phyloP scores from a whole-genome alignment of 2,329 filamentous ascomycete species.

The Sporothrix euskadiensis region DNA sequence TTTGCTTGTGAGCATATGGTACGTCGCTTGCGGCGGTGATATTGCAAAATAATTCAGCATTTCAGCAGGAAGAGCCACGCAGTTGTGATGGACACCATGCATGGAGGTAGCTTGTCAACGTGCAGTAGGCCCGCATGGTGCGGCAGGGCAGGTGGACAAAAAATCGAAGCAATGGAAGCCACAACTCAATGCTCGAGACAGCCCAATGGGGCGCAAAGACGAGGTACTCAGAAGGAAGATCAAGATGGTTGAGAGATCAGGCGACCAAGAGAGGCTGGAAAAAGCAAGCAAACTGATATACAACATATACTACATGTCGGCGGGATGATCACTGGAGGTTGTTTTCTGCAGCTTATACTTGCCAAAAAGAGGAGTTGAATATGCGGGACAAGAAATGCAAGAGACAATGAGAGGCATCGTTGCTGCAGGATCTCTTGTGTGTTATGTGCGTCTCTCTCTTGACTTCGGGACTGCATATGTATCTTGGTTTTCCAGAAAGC shows the following conservation, averaged over 20 bases:
- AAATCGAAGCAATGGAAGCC: background rate
- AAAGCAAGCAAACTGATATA: background rate
- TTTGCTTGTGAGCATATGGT: background rate
- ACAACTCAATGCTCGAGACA: background rate
- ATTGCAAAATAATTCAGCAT: background rate
- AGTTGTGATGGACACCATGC: conserved; percentile 4
- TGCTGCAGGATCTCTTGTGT: conserved; percentile 4
- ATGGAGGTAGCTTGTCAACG: conserved; percentile 23
- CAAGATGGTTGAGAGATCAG: background rate
- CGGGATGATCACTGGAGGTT: background rate
- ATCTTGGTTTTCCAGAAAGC: background rate
- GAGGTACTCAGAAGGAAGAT: background rate
- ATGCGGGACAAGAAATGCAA: background rate
- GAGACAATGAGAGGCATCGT: background rate
- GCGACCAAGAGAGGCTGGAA: background rate
- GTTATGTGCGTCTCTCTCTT: background rate
- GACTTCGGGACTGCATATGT: too few species aligned
- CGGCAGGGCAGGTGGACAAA: conserved; percentile 23
- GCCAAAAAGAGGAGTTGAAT: background rate
- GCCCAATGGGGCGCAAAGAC: background rate
- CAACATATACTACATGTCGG: too few species aligned
- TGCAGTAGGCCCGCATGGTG: conserved; percentile 25
- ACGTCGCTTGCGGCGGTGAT: conserved; percentile 25
- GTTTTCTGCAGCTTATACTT: background rate
- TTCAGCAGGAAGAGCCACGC: background rate